Conservation (phyloP, 257 asterid species). For the Nicotiana benthamiana region DNA sequence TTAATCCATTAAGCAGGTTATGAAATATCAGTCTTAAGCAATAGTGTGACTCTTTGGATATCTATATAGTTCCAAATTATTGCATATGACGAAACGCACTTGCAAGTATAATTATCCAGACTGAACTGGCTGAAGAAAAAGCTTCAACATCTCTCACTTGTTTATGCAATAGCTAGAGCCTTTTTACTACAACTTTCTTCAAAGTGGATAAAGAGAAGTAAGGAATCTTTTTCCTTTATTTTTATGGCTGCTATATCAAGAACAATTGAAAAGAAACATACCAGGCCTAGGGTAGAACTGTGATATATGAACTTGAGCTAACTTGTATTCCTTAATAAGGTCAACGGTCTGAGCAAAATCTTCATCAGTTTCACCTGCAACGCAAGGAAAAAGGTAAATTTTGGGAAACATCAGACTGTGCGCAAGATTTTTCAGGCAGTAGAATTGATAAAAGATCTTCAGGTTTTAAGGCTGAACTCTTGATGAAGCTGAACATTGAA, state of each 20-base stretch:
- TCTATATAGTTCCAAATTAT: not conserved
- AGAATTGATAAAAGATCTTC: not conserved
- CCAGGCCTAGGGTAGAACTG: conserved; percentile 96
- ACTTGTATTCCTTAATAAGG: conserved; percentile 72
- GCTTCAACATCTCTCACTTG: not conserved
- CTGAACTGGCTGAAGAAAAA: not conserved
- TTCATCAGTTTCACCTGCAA: conserved; percentile 90
- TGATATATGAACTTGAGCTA: conserved; percentile 91
- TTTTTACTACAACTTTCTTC: not conserved
- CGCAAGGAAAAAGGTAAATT: not conserved
- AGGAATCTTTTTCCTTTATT: not conserved
- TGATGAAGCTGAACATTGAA: not conserved
- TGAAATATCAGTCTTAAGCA: not conserved
- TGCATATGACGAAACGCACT: not conserved
- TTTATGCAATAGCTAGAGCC: not conserved
- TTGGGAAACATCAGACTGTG: not conserved
- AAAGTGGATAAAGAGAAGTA: not conserved
- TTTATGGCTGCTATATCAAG: not conserved
- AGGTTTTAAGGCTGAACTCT: not conserved
- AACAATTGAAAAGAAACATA: conserved; percentile 18
- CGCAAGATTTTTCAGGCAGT: not conserved
- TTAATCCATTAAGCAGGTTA: not conserved
- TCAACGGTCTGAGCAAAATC: conserved; percentile 70
- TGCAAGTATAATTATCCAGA: not conserved
- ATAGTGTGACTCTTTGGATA: not conserved